A percentile compares a stretch with the other conserved stretches of the same genome.
These are phyloP conservation scores for Arachis stenosperma DNA, from an alignment of 306 rosid species.

Conservation along the genomic window DNA sequence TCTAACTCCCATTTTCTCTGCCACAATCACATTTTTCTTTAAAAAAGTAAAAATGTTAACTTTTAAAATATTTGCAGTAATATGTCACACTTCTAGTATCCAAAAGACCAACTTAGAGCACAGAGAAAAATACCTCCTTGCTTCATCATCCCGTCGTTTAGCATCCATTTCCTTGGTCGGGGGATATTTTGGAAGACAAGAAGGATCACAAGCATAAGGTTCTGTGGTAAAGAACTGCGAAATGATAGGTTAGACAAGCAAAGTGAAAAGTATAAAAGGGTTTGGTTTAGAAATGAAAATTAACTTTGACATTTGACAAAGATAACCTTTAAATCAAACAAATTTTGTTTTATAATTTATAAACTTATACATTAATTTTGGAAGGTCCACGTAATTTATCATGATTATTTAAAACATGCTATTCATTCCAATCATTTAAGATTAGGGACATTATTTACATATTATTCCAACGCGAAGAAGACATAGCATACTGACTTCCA, in stretches of 20 bases:
- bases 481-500: constrained; percentile 12
- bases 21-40: neutral
- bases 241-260: constrained; percentile 38
- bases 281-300: constrained; percentile 19
- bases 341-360: constrained; percentile 19
- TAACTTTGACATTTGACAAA: constrained; percentile 18
- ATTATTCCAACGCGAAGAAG: constrained; percentile 13
- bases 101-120: constrained; percentile 28
- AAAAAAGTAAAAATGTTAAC: neutral
- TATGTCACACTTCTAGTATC: constrained; percentile 17
- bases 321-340: constrained; percentile 32
- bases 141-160: constrained; percentile 84
- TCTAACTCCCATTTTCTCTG: constrained; percentile 14
- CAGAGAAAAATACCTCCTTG: constrained; percentile 59
- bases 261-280: constrained; percentile 18
- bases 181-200: constrained; percentile 90
- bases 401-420: constrained; percentile 27
- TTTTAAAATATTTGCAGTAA: neutral
- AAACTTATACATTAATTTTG: constrained; percentile 1
- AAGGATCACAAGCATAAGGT: constrained; percentile 90
- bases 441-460: neutral
- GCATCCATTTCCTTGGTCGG: constrained; percentile 96
- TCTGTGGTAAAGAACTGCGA: constrained; percentile 86
- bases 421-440: constrained; percentile 23
- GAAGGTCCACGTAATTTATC: constrained; percentile 28